These are phyloP conservation scores for Trapa incisa DNA, from an alignment of 345 rosid species.

Conservation along the genomic window DNA sequence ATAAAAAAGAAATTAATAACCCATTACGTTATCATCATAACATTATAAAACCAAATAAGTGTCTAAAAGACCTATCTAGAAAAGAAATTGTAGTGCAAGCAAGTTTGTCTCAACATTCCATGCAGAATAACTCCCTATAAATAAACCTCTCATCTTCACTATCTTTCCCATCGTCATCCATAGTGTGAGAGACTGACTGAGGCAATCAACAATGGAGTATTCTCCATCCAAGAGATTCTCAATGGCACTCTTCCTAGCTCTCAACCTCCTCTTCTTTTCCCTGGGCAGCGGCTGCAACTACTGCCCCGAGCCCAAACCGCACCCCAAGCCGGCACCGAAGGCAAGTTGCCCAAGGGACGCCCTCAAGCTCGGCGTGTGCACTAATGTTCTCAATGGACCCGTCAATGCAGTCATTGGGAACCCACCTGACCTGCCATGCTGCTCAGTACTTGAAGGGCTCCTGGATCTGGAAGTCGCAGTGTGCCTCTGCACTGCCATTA, in stretches of 20 bases:
- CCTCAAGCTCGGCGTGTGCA: conserved; percentile 48
- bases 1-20: background rate
- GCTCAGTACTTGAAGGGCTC: conserved; percentile 49
- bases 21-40: no score
- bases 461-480: conserved; percentile 52
- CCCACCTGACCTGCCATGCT: conserved; percentile 55
- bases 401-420: conserved; percentile 40
- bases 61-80: background rate
- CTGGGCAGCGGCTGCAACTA: conserved; percentile 39
- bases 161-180: background rate
- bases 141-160: background rate
- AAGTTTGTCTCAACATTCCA: background rate
- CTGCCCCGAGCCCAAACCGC: conserved; percentile 32
- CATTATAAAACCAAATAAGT: background rate
- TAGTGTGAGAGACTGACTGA: background rate
- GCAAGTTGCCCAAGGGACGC: conserved; percentile 52
- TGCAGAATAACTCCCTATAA: background rate
- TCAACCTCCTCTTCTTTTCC: conserved; percentile 26
- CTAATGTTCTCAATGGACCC: conserved; percentile 39
- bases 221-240: conserved; percentile 15
- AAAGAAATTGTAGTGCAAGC: background rate
- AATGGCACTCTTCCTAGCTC: conserved; percentile 23
- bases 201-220: conserved; percentile 1
- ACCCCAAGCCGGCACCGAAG: conserved; percentile 1
- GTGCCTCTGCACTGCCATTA: conserved; percentile 69